phyloP scores from a whole-genome alignment of 495 filamentous ascomycete genomes.

The Oidiodendron maius region DNA sequence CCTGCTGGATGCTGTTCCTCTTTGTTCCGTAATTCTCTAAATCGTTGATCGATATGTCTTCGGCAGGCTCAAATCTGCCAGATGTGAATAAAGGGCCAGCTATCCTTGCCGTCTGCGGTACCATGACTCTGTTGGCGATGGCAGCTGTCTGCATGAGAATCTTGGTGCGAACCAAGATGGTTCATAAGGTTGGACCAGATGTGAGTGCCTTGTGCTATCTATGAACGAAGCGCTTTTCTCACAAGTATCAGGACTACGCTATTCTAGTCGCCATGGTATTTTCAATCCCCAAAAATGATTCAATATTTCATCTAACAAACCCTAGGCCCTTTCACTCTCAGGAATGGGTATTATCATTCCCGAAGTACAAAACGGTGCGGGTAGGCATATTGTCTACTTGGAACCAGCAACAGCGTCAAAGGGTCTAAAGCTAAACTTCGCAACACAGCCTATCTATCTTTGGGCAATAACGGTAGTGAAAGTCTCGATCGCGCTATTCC shows the following conservation, averaged over 20 bases:
- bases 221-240: background rate
- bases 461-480: constrained; percentile 38
- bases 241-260: constrained; percentile 26
- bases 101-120: constrained; percentile 19
- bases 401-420: background rate
- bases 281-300: constrained; percentile 6
- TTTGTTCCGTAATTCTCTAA: background rate
- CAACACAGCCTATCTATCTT: constrained; percentile 34
- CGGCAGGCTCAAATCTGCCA: constrained; percentile 2
- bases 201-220: background rate
- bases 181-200: constrained; percentile 41
- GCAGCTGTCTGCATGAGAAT: constrained; percentile 27
- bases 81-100: constrained; percentile 17
- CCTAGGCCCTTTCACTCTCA: constrained; percentile 15
- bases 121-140: constrained; percentile 28
- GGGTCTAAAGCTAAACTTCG: constrained; percentile 35
- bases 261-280: constrained; percentile 36
- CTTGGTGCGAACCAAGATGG: constrained; percentile 38
- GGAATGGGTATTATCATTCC: constrained; percentile 31
- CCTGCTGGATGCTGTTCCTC: background rate
- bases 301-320: background rate
- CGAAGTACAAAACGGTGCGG: constrained; percentile 33
- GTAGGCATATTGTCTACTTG: constrained; percentile 25
- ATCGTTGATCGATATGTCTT: background rate
- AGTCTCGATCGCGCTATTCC: constrained; percentile 37